Evolutionary conservation across 2,329 filamentous ascomycete genomes (phyloP).

Genomic region (Hymenoscyphus albidus): DNA sequence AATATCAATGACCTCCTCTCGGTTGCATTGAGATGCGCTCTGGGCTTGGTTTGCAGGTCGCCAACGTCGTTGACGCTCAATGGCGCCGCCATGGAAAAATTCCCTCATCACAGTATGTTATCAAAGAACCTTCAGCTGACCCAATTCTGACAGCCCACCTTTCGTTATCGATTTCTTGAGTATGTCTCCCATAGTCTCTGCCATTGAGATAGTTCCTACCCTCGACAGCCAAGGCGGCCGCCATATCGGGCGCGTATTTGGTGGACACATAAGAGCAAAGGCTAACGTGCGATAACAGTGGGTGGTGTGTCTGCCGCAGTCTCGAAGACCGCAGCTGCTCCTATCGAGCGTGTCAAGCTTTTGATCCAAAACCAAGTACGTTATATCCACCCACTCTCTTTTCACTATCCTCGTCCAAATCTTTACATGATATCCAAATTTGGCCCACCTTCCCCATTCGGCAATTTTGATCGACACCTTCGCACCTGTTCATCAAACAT

Average conservation of each 20-base stretch:
- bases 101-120: constrained; percentile 12
- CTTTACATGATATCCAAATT: constrained; percentile 19
- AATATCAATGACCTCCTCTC: constrained; percentile 25
- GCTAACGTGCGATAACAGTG: constrained; percentile 58
- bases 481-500: neutral
- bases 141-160: constrained; percentile 52
- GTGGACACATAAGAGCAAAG: constrained; percentile 10
- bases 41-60: constrained; percentile 8
- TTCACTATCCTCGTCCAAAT: constrained; percentile 1
- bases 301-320: constrained; percentile 99
- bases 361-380: constrained; percentile 99
- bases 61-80: constrained; percentile 25
- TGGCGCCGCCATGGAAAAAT: constrained; percentile 22
- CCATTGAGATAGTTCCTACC: constrained; percentile 16
- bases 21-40: constrained; percentile 19
- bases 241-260: constrained; percentile 10
- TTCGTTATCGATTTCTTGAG: constrained; percentile 99
- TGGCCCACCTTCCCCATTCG: constrained; percentile 18
- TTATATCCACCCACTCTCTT: constrained; percentile 26
- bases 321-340: constrained; percentile 99
- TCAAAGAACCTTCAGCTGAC: constrained; percentile 26
- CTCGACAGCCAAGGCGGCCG: constrained; percentile 15
- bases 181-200: constrained; percentile 54
- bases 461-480: neutral
- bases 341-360: constrained; percentile 99